Evolutionary conservation across 257 asterid species (phyloP).

Genomic region (Solanum lignicaule): DNA sequence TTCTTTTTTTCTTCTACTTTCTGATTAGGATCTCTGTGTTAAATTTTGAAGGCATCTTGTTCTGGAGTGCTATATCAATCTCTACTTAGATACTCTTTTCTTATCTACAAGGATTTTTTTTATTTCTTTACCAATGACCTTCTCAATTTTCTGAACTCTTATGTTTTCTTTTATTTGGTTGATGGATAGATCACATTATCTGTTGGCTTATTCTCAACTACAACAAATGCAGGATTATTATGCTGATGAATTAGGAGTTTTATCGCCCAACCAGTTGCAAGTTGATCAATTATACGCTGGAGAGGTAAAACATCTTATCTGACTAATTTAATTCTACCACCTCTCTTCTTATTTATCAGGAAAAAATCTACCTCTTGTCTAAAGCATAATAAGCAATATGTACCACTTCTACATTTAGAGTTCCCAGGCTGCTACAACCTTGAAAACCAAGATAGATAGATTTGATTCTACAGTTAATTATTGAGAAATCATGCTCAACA

Average conservation of each 20-base stretch:
- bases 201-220: constrained; percentile 11
- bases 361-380: background rate
- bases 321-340: background rate
- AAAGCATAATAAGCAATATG: background rate
- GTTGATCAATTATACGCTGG: constrained; percentile 74
- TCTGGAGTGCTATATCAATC: background rate
- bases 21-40: background rate
- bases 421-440: background rate
- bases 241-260: constrained; percentile 95
- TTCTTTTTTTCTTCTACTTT: background rate
- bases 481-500: background rate
- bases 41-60: background rate
- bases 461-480: background rate
- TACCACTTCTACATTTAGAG: background rate
- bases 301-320: constrained; percentile 59
- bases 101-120: background rate
- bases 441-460: background rate
- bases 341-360: background rate
- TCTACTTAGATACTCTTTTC: background rate
- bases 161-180: background rate
- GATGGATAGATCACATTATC: background rate
- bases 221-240: constrained; percentile 65
- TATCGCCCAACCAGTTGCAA: constrained; percentile 92
- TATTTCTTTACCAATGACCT: background rate
- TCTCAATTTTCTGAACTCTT: background rate